Base-by-base conservation (phyloP, 352 stramenopile genomes). In the Phytopythium helicoides region DNA sequence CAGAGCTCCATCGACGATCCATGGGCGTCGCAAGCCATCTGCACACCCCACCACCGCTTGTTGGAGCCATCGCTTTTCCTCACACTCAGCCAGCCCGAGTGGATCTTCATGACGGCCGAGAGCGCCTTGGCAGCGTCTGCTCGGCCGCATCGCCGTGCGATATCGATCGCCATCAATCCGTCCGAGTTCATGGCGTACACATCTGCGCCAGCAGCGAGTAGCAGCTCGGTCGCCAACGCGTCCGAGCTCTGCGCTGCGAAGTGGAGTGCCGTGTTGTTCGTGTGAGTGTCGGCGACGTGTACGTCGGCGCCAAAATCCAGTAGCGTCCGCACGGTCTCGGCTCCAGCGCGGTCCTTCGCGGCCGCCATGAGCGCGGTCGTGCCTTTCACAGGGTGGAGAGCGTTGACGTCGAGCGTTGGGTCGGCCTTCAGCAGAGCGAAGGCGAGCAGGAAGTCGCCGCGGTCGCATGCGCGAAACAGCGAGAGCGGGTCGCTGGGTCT, bases 291-390 rank as follows among this genome's bases (percentile, higher is more conserved):
- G 56, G 65, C 67, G 6, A 58, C 52, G 12, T 71, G 47, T 44
- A 78, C 48, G 47, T 83, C 61, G 21, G 80, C 80, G 44, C 76
- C 80, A 50, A 74, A 79, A 34, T 72, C 58, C 19, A 89, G 54
- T 54, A 89, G 60, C 48, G 74, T 21, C 14, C 67, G 64, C 31
- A 87, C 70, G 10, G 64, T 65, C 18, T 61, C 56, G 37, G 64
- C 67, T 22, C 73, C 62, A 16, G 52, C 59, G 39, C 62, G 68
- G 38, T 62, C 54, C 28, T 64, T 73, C 14, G 73, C 65, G 15
- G 69, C 74, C 23, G 58, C 60, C 79, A 87, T 89, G 18, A 89
- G 68, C 47, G 76, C 58, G n/a, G 76, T 87, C 23, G 73, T 66
- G 49, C 68, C 63, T 22, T 75, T 68, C 25, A 55, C 46, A 4